Evolutionary conservation across 441 rosid genomes (phyloP).

Genomic region (Erysimum cheiri): DNA sequence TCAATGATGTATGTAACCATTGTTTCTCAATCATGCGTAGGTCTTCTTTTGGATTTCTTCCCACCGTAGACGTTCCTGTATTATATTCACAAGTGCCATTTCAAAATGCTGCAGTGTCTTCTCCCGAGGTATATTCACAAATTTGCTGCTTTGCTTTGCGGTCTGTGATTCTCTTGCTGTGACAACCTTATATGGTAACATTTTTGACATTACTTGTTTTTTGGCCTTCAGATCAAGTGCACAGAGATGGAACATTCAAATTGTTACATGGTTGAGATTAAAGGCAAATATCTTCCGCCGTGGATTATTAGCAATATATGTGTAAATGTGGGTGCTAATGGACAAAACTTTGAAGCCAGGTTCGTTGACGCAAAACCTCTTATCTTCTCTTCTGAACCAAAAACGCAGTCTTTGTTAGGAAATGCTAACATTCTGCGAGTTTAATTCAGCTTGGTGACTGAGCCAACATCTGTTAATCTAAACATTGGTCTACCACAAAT

Average conservation of each 20-base stretch:
- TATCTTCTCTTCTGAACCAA: slow-evolving; percentile 9
- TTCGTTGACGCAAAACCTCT: slow-evolving; percentile 40
- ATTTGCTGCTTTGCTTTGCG: slow-evolving; percentile 8
- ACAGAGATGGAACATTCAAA: slow-evolving; percentile 56
- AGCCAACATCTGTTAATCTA: slow-evolving; percentile 68
- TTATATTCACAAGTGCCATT: slow-evolving; percentile 83
- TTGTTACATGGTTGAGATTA: slow-evolving; percentile 69
- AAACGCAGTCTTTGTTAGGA: slow-evolving; percentile 1
- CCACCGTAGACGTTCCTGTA: slow-evolving; percentile 76
- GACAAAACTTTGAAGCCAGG: slow-evolving; percentile 82
- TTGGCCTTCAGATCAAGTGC: slow-evolving; percentile 75
- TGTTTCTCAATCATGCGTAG: slow-evolving; percentile 52
- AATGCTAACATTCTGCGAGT: slow-evolving; percentile 25
- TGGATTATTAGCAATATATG: slow-evolving; percentile 86
- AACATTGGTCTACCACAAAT: slow-evolving; percentile 64
- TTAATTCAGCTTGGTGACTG: slow-evolving; percentile 71
- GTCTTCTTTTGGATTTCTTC: slow-evolving; percentile 70
- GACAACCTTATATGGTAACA: slow-evolving; percentile 1
- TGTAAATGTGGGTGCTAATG: slow-evolving; percentile 59
- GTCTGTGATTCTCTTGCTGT: slow-evolving; percentile 7
- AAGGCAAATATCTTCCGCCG: slow-evolving; percentile 73
- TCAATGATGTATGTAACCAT: slow-evolving; percentile 3
- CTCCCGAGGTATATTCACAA: slow-evolving; percentile 73
- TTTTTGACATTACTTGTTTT: slow-evolving; percentile 20
- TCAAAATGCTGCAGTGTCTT: slow-evolving; percentile 80